A percentile compares a stretch with the other conserved stretches of the same genome.
Conservation (phyloP, 1,284 basidiomycete genomes). For the Fomitopsis schrenkii region DNA sequence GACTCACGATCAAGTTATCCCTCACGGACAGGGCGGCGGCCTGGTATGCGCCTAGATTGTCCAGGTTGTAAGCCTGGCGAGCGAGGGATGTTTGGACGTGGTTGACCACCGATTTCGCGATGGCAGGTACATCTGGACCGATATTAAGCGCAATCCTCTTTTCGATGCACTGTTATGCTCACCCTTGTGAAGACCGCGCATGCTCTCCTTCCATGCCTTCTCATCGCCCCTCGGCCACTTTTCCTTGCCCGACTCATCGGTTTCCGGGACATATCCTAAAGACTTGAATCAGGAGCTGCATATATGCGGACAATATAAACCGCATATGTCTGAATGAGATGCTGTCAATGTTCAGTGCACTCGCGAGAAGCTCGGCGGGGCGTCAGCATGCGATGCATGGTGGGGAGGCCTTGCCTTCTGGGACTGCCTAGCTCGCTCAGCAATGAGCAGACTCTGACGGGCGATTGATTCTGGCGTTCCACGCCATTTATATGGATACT, state of each 20-base stretch:
- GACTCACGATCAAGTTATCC: constrained; percentile 75
- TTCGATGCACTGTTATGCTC: constrained; percentile 17
- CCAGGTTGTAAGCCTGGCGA: constrained; percentile 84
- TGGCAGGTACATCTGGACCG: constrained; percentile 50
- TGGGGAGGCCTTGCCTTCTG: too few relatives aligned
- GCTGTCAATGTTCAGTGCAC: too few relatives aligned
- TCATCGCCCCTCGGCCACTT: constrained; percentile 87
- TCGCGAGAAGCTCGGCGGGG: too few relatives aligned
- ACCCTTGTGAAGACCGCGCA: constrained; percentile 58
- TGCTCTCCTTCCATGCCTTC: constrained; percentile 69
- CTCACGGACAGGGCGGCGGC: constrained; percentile 78
- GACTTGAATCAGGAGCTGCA: background rate
- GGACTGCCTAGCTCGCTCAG: too few relatives aligned
- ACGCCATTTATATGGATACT: too few relatives aligned
- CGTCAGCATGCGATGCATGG: too few relatives aligned
- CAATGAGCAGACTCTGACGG: too few relatives aligned
- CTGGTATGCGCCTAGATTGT: constrained; percentile 78
- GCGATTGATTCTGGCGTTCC: too few relatives aligned
- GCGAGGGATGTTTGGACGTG: constrained; percentile 87
- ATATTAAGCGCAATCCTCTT: background rate
- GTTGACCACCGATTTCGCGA: constrained; percentile 78
- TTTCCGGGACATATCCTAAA: constrained; percentile 77
- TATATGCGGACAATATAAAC: background rate
- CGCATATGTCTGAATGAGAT: too few relatives aligned
- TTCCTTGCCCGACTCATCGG: constrained; percentile 70